These are phyloP conservation scores for Penicillium subrubescens DNA, from an alignment of 495 filamentous ascomycete genomes.

Conservation along the genomic window DNA sequence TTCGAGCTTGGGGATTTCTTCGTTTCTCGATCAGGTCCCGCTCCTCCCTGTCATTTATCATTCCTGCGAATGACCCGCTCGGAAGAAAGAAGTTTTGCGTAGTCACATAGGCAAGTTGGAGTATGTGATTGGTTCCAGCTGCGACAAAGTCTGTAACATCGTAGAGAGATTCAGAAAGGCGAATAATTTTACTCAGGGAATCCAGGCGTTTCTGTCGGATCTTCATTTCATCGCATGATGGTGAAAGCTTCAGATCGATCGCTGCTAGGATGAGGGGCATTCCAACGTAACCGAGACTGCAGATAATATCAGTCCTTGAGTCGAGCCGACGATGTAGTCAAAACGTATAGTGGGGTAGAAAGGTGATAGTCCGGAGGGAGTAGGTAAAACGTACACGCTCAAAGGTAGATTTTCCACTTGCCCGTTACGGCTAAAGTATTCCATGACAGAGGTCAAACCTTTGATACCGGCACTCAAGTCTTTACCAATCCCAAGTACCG, in stretches of 20 bases:
- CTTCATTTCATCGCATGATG: constrained; percentile 21
- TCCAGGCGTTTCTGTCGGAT: constrained; percentile 27
- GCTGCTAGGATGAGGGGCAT: constrained; percentile 41
- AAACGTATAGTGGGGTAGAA: neutral
- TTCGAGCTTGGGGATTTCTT: neutral
- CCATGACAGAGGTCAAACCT: constrained; percentile 29
- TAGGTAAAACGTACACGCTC: constrained; percentile 28
- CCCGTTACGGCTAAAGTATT: constrained; percentile 34
- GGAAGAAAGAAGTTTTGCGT: constrained; percentile 34
- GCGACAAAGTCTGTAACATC: constrained; percentile 40
- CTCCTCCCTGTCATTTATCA: neutral
- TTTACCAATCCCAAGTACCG: constrained; percentile 18
- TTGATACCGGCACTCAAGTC: constrained; percentile 27
- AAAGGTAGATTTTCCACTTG: constrained; percentile 30
- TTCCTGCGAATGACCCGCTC: neutral
- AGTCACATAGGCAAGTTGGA: constrained; percentile 35
- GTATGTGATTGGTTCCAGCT: constrained; percentile 33
- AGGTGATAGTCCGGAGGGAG: neutral
- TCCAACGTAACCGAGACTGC: constrained; percentile 34
- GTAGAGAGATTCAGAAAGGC: constrained; percentile 32
- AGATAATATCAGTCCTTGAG: neutral
- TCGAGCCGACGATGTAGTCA: neutral
- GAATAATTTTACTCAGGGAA: constrained; percentile 33
- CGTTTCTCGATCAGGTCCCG: neutral
- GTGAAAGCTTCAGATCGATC: constrained; percentile 39